Base-by-base conservation (phyloP, 148 eudicot genomes). In the Rheum nobile region DNA sequence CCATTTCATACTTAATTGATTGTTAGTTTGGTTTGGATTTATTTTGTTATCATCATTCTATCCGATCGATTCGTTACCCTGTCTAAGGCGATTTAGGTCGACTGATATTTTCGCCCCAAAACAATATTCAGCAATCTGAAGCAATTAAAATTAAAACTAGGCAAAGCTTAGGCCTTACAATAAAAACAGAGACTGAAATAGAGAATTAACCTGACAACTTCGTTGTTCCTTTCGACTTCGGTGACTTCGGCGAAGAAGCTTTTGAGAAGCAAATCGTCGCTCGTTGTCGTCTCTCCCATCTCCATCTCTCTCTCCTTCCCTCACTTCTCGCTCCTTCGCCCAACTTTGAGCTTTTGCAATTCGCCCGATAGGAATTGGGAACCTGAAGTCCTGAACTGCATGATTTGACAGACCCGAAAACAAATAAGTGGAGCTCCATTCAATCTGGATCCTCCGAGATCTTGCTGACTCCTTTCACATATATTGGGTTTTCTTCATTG, bases 211-310 rank as follows among this genome's bases (percentile, higher is more conserved):
- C 98, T 93, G 44, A 54, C 14, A 69, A 93, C 98, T 90, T 93
- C 98, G 76, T 93, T 93, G 54, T 88, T 96, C 74, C 98, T 86
- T 76, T 93, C 98, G 73, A 90, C 96, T 83, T 88, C 96, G 82
- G 93, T 80, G 65, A 93, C 96, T 79, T 93, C 93, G n/a, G 96
- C 89, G 61, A 83, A 93, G 86, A 93, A 92, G 80, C 82, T 79
- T 79, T 90, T 93, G 50, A 92, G 91, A 21, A 93, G 91, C 82
- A 82, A 82, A 80, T 93, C 96, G 2, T 90, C 98, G 29, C 80
- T 87, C 29, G 71, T 81, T 73, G 83, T 41, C 55, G 80, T 71
- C 32, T 85, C 93, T 32, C 88, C 91, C 93, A 87, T 88, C 55
- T 43, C 46, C 21, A n/a, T n/a, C 37, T 38, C 74, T n/a, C n/a